Evolutionary conservation across 768 basidiomycete genomes (phyloP), one percentile per base, ranked within the genome.

Genomic region (Chlorophyllum brunneum): DNA sequence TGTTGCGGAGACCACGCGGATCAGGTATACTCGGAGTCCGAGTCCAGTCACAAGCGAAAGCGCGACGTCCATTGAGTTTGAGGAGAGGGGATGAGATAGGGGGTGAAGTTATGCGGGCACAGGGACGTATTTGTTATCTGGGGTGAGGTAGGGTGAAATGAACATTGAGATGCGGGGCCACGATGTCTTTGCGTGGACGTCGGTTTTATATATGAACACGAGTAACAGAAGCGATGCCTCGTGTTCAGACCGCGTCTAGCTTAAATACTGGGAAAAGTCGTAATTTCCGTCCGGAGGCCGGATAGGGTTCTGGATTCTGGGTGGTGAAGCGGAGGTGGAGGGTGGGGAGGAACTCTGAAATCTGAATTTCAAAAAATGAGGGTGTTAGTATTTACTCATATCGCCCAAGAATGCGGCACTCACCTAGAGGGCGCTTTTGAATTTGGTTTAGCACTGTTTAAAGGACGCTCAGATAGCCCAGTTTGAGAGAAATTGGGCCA

Each of bases 11-110:
- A 60, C 54, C 27, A 65, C 52, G 27, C 55, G 58, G 16, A 59
- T 55, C 15, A 73, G 63, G 55, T 73, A 63, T 26, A 72, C 53
- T 18, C 76, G 70, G 18, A 76, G 62, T n/a, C 66, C 68, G 30
- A 77, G 67, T n/a, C 76, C 75, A 40, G 67, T 61, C 52, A 68
- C 53, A 54, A 75, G 67, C 40, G 73, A 68, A 58, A 75, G 61
- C 13, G 69, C 51, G 50, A 73, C 63, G 58, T 78, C 73, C 75
- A 78, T 78, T 63, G 56, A 34, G 27, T 2, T 11, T 36, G 22
- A 24, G 34, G 24, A 18, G 29, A 16, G 11, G 38, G 33, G 24
- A 33, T 22, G 51, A 16, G 30, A 38, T 15, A 16, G 16, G 29
- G 13, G 15, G 48, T 22, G 29, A 31, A 18, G 18, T 22, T 48